Percentiles rank a stretch among this genome's conserved stretches.
These are phyloP conservation scores for Penicillium thymicola DNA, from an alignment of 2,329 filamentous ascomycete genomes.

Conservation along the genomic window DNA sequence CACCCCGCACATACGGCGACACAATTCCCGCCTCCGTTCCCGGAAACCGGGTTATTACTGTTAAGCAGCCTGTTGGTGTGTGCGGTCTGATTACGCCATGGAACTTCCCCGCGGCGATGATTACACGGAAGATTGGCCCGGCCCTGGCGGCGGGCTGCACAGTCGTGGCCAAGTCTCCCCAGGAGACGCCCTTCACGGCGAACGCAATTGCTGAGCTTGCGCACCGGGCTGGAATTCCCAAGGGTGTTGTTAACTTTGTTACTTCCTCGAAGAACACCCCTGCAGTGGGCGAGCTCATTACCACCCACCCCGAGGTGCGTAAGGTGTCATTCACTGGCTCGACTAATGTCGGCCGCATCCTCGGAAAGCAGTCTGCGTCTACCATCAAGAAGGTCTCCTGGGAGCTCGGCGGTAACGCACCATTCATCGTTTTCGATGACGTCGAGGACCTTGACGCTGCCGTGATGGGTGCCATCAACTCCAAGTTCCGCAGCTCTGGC, in stretches of 20 bases:
- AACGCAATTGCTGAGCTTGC: slow-evolving; percentile 84
- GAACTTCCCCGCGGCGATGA: slow-evolving; percentile 60
- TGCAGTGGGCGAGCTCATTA: slow-evolving; percentile 72
- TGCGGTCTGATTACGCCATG: slow-evolving; percentile 66
- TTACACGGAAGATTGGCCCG: slow-evolving; percentile 51
- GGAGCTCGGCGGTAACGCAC: slow-evolving; percentile 91
- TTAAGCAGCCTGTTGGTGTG: slow-evolving; percentile 66
- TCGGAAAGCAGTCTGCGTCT: slow-evolving; percentile 84
- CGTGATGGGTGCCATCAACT: slow-evolving; percentile 75
- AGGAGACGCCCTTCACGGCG: slow-evolving; percentile 87
- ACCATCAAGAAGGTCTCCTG: slow-evolving; percentile 85
- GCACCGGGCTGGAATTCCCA: slow-evolving; percentile 80
- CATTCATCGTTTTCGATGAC: slow-evolving; percentile 96
- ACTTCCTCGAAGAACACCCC: slow-evolving; percentile 76
- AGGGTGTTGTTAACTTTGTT: slow-evolving; percentile 86
- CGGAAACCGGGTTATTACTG: slow-evolving; percentile 60
- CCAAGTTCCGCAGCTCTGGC: slow-evolving; percentile 90
- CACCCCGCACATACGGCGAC: slow-evolving; percentile 57
- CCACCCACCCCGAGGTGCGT: slow-evolving; percentile 70
- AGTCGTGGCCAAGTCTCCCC: slow-evolving; percentile 84
- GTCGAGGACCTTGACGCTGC: slow-evolving; percentile 77
- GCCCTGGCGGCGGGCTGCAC: slow-evolving; percentile 91
- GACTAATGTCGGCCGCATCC: slow-evolving; percentile 63
- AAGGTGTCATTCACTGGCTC: slow-evolving; percentile 93
- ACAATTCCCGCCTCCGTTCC: slow-evolving; percentile 59